Evolutionary conservation across 163 green algal species (phyloP).

Genomic region (Chlorella variabilis): DNA sequence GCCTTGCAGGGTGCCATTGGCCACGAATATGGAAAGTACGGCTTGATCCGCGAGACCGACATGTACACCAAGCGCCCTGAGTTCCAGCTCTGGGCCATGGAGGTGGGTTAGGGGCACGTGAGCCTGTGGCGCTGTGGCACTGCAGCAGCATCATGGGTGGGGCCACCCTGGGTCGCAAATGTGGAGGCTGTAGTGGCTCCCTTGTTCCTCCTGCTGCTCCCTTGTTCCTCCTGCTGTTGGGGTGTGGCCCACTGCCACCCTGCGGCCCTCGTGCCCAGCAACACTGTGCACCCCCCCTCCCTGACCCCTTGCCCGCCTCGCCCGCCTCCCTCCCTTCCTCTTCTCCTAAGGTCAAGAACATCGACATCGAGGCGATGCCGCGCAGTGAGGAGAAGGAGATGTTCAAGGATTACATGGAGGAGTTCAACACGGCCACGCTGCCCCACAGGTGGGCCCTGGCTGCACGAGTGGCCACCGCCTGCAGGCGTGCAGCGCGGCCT

Average conservation of each 20-base stretch:
- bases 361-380: slow-evolving; percentile 78
- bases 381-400: slow-evolving; percentile 83
- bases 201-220: no score
- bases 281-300: no score
- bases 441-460: slow-evolving; percentile 45
- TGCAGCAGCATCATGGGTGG: no score
- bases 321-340: background rate
- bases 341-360: slow-evolving; percentile 79
- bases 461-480: no score
- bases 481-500: no score
- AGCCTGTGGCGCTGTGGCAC: background rate
- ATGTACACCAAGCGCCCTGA: slow-evolving; percentile 75
- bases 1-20: slow-evolving; percentile 22
- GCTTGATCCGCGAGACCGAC: slow-evolving; percentile 85
- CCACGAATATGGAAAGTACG: slow-evolving; percentile 79
- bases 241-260: no score
- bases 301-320: no score
- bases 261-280: no score
- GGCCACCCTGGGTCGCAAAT: no score
- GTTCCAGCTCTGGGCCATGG: slow-evolving; percentile 83
- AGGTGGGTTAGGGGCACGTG: no score
- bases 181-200: no score
- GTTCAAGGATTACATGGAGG: slow-evolving; percentile 89
- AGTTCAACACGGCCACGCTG: slow-evolving; percentile 77
- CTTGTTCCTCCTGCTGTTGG: no score